Evolutionary conservation across 176 grass and related monocot genomes (phyloP).

Genomic region (Cenchrus purpureus): DNA sequence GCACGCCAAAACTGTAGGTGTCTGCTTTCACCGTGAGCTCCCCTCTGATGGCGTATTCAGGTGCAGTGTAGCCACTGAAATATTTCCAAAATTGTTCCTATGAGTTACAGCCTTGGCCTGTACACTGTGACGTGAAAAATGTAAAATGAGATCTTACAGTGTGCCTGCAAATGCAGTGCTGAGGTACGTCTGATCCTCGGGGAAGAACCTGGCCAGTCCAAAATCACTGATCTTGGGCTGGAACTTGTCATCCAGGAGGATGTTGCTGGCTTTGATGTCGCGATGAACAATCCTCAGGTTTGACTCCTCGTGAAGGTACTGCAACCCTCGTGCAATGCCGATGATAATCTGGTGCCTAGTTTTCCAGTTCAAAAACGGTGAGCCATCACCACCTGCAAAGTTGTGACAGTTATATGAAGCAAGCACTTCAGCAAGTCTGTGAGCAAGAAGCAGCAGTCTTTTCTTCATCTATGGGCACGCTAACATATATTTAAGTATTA

Average conservation of each 20-base stretch:
- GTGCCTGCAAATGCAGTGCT: slow-evolving; percentile 69
- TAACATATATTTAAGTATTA: neutral
- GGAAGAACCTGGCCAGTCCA: slow-evolving; percentile 72
- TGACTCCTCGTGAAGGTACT: slow-evolving; percentile 77
- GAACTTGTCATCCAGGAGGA: slow-evolving; percentile 75
- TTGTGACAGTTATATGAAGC: neutral
- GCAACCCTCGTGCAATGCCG: slow-evolving; percentile 52
- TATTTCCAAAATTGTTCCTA: neutral
- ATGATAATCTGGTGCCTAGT: slow-evolving; percentile 65
- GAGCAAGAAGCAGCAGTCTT: neutral
- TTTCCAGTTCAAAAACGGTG: slow-evolving; percentile 54
- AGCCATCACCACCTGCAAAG: slow-evolving; percentile 37
- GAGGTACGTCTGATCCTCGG: slow-evolving; percentile 70
- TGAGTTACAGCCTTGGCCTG: neutral
- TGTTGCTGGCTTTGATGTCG: slow-evolving; percentile 83
- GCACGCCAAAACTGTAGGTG: slow-evolving; percentile 77
- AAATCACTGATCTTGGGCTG: slow-evolving; percentile 79
- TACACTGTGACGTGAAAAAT: neutral
- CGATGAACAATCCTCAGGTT: slow-evolving; percentile 77
- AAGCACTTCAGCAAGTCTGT: neutral
- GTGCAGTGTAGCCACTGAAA: slow-evolving; percentile 69
- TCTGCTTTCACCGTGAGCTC: slow-evolving; percentile 76
- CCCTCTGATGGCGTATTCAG: slow-evolving; percentile 71
- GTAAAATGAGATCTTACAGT: slow-evolving; percentile 29
- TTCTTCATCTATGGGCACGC: no score